A percentile compares a stretch with the other conserved stretches of the same genome.
Evolutionary conservation across 1,139 yeast genomes (phyloP).

Genomic region (Nakaseomyces sp.): DNA sequence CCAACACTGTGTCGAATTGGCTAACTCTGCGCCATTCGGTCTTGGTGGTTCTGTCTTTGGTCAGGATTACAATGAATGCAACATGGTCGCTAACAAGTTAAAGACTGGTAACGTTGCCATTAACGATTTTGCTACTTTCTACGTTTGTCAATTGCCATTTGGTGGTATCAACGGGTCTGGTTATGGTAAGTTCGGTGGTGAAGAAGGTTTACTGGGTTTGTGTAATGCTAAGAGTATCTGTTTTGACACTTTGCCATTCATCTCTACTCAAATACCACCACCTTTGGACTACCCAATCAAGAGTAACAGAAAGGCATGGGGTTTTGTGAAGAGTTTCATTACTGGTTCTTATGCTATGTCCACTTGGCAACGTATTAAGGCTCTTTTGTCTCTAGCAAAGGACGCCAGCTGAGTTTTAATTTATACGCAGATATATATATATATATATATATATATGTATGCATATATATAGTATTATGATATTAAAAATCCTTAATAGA

Average conservation of each 20-base stretch:
- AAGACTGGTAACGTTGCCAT: slow-evolving; percentile 89
- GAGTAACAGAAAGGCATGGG: slow-evolving; percentile 78
- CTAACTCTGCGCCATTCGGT: slow-evolving; percentile 84
- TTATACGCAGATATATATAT: neutral
- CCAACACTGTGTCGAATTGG: slow-evolving; percentile 64
- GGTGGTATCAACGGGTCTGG: slow-evolving; percentile 93
- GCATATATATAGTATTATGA: neutral
- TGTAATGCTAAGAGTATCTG: slow-evolving; percentile 82
- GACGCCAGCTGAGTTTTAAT: slow-evolving; percentile 21
- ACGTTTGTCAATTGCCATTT: slow-evolving; percentile 91
- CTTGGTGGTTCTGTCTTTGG: slow-evolving; percentile 89
- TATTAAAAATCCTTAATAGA: neutral
- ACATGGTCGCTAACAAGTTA: slow-evolving; percentile 52
- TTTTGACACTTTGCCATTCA: slow-evolving; percentile 68
- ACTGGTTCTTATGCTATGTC: slow-evolving; percentile 78
- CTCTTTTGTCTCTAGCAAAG: slow-evolving; percentile 42
- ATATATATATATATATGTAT: slow-evolving; percentile 4
- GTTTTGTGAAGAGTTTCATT: slow-evolving; percentile 70
- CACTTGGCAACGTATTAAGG: slow-evolving; percentile 55
- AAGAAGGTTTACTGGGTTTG: slow-evolving; percentile 84
- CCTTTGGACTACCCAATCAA: slow-evolving; percentile 87
- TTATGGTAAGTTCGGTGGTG: slow-evolving; percentile 94
- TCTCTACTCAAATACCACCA: slow-evolving; percentile 76
- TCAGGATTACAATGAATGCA: slow-evolving; percentile 45
- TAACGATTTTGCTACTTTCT: slow-evolving; percentile 93